Evolutionary conservation across 805 yeast genomes (phyloP).

Genomic region (Teunomyces atbi): DNA sequence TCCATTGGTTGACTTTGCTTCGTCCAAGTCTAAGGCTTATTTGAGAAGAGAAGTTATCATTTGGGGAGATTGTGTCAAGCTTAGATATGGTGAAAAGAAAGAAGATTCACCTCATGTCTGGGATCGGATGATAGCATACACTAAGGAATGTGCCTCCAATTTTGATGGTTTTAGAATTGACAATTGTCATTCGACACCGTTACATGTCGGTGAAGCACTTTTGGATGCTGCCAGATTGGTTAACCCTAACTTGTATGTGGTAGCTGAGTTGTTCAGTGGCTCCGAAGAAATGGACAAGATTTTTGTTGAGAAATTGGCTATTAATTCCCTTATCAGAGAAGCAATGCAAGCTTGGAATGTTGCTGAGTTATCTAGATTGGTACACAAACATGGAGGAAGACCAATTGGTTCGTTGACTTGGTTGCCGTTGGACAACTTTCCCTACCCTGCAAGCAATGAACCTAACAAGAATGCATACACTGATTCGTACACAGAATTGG

Average conservation of each 20-base stretch:
- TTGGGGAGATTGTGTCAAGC: slow-evolving; percentile 96
- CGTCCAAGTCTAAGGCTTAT: slow-evolving; percentile 73
- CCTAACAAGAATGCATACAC: slow-evolving; percentile 19
- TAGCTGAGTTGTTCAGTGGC: slow-evolving; percentile 92
- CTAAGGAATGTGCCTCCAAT: slow-evolving; percentile 64
- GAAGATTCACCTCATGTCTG: slow-evolving; percentile 88
- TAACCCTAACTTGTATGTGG: slow-evolving; percentile 85
- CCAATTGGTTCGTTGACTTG: slow-evolving; percentile 91
- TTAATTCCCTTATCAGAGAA: slow-evolving; percentile 86
- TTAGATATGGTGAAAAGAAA: slow-evolving; percentile 76
- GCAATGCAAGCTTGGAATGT: slow-evolving; percentile 97
- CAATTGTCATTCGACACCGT: slow-evolving; percentile 94
- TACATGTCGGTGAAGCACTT: slow-evolving; percentile 88
- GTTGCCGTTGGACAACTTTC: slow-evolving; percentile 71
- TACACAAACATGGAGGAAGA: slow-evolving; percentile 91
- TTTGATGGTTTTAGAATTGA: slow-evolving; percentile 92
- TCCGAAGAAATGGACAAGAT: slow-evolving; percentile 87
- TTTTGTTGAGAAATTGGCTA: slow-evolving; percentile 87
- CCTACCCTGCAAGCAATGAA: slow-evolving; percentile 58
- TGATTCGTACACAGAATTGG: slow-evolving; percentile 51
- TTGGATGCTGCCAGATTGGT: slow-evolving; percentile 83
- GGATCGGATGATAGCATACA: slow-evolving; percentile 81
- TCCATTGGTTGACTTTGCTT: slow-evolving; percentile 91
- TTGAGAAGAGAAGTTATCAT: slow-evolving; percentile 89
- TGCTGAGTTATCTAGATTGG: slow-evolving; percentile 77